Base-by-base conservation (phyloP, 495 filamentous ascomycete genomes). In the Xylaria longipes region DNA sequence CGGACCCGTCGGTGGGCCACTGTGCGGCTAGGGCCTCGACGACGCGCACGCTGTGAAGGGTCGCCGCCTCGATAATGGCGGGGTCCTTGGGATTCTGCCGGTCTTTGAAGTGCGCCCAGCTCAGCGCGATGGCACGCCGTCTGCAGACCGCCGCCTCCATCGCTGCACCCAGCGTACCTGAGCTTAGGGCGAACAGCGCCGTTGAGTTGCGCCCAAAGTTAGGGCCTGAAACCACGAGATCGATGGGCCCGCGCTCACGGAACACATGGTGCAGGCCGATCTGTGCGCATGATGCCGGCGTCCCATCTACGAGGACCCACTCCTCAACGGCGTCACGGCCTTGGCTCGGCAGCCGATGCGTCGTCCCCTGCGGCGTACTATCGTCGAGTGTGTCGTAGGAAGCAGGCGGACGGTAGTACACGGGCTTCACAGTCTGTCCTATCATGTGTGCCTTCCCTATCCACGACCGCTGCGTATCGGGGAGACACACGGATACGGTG, bases 401-500 rank as follows among this genome's bases (percentile, higher is more conserved):
- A 84, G 12, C 89, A 86, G 84, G 83, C 0, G 84, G 84, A 9
- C 93, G 92, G 85, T 95, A 99, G 82, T 97, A 97, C n/a, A 90
- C 90, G 4, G 95, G 94, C 70, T 91, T 93, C 50, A 97, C 88
- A 25, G 91, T 91, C 75, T 93, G 90, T 67, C 94, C 94, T 71
- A 97, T 91, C 54, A 98, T 90, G 78, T 98, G 95, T 27, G 96
- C 96, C 84, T 99, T 99, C 68, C 94, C 94, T 74, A 99, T 98
- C 96, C 96, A 99, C 65, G 93, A 97, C 60, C 95, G 91, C 81
- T 99, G 96, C 12, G 90, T 90, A 80, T 97, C 91, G 0, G 96
- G 96, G 4, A 99, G 88, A 70, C 96, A 89, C 52, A 98, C 95
- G 3, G 93, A 95, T 70, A 98, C 94, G 46, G 85, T 87, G 80